Conservation (phyloP, 2,329 filamentous ascomycete genomes). For the Scorias spongiosa region DNA sequence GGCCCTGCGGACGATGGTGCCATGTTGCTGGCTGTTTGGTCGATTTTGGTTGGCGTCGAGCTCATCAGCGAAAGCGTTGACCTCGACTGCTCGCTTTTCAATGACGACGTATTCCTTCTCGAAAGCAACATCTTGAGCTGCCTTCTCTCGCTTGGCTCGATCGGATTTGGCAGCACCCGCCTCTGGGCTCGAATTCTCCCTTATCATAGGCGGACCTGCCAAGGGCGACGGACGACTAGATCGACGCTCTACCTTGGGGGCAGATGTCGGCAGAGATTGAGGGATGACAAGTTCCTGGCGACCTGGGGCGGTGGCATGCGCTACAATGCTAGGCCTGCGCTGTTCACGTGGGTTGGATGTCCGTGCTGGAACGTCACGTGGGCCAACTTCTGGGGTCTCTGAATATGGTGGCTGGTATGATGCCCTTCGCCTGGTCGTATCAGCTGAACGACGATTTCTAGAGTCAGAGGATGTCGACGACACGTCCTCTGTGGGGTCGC, state of each 20-base stretch:
- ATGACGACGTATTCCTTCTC: slow-evolving; percentile 93
- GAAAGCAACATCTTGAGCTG: slow-evolving; percentile 74
- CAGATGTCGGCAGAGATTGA: slow-evolving; percentile 12
- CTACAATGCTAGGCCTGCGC: slow-evolving; percentile 27
- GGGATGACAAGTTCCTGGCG: slow-evolving; percentile 21
- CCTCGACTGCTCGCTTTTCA: slow-evolving; percentile 87
- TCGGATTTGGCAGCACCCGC: slow-evolving; percentile 12
- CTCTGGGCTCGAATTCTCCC: slow-evolving; percentile 23
- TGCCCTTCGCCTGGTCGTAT: slow-evolving; percentile 11
- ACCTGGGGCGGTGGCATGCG: slow-evolving; percentile 30
- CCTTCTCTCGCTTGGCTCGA: slow-evolving; percentile 42
- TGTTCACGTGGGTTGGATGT: slow-evolving; percentile 23
- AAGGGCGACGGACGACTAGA: slow-evolving; percentile 32
- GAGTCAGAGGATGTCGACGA: slow-evolving; percentile 7
- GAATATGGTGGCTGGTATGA: slow-evolving; percentile 1
- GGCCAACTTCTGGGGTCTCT: neutral
- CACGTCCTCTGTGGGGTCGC: slow-evolving; percentile 7
- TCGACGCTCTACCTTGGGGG: slow-evolving; percentile 42
- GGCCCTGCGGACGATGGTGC: slow-evolving; percentile 55
- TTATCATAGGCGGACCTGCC: slow-evolving; percentile 30
- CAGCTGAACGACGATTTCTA: slow-evolving; percentile 6
- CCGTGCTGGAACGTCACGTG: slow-evolving; percentile 18
- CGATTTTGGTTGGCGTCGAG: slow-evolving; percentile 59
- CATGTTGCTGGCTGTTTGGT: slow-evolving; percentile 33
- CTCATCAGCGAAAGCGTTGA: slow-evolving; percentile 94